These are phyloP conservation scores for Neurospora sp. DNA, from an alignment of 495 filamentous ascomycete species.

Conservation along the genomic window DNA sequence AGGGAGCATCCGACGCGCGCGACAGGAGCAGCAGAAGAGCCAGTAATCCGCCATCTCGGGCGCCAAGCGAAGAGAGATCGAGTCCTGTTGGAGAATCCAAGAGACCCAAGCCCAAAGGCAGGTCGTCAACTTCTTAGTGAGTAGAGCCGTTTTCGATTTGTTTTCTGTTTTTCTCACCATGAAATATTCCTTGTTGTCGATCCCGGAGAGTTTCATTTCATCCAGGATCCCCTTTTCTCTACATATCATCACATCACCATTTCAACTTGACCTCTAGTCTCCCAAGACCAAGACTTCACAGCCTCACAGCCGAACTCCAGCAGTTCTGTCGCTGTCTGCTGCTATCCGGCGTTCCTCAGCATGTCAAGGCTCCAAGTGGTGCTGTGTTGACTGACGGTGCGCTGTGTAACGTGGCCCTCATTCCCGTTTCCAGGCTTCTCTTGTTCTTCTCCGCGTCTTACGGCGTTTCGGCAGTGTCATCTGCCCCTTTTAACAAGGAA, in stretches of 20 bases:
- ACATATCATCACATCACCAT: not conserved
- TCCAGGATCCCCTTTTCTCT: not conserved
- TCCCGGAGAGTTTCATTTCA: not conserved
- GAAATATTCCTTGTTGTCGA: not conserved
- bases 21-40: not conserved
- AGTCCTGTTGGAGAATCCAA: not conserved
- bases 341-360: not conserved
- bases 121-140: conserved; percentile 10
- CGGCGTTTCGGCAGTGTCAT: not conserved
- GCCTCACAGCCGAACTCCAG: not conserved
- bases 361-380: not conserved
- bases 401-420: not conserved
- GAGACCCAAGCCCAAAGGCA: conserved; percentile 8
- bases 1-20: not conserved
- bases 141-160: not conserved
- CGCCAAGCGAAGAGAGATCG: not conserved
- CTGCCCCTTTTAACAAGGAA: not conserved
- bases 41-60: not conserved
- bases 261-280: not conserved
- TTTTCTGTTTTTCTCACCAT: not conserved
- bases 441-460: not conserved
- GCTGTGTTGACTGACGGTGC: not conserved
- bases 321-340: not conserved
- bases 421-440: not conserved
- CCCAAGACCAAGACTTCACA: not conserved